phyloP scores from a whole-genome alignment of 2,329 filamentous ascomycete genomes.

The Pleomassaria siparia region DNA sequence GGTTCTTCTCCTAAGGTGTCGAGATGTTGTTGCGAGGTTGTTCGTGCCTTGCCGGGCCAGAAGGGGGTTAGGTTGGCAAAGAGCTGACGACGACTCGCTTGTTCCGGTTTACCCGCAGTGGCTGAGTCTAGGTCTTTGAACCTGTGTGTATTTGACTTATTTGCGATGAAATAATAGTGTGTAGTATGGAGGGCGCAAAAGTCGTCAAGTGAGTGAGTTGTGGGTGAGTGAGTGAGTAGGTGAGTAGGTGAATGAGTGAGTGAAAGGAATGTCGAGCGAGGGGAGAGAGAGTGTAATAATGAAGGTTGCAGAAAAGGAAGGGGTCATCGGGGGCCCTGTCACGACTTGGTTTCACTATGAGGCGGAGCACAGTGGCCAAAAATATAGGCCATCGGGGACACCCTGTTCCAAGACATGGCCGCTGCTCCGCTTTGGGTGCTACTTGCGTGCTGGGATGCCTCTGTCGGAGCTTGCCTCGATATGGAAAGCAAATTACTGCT shows the following conservation, averaged over 20 bases:
- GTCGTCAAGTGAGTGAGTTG: too few relatives aligned
- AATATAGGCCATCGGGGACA: conserved; percentile 1
- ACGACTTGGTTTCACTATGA: conserved; percentile 26
- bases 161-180: background rate
- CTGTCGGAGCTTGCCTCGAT: background rate
- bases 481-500: background rate
- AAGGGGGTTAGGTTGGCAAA: conserved; percentile 36
- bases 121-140: conserved; percentile 23
- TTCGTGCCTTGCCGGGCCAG: conserved; percentile 9
- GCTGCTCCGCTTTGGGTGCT: background rate
- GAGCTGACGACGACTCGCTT: conserved; percentile 42
- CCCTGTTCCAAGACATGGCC: background rate
- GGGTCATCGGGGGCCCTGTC: too few relatives aligned
- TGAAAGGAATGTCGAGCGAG: too few relatives aligned
- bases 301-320: too few relatives aligned
- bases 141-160: conserved; percentile 5
- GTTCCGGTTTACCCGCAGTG: conserved; percentile 34
- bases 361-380: conserved; percentile 6
- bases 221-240: too few relatives aligned
- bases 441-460: background rate
- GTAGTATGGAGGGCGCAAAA: background rate
- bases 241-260: too few relatives aligned
- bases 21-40: conserved; percentile 22
- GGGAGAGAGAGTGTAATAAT: too few relatives aligned
- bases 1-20: conserved; percentile 33